A percentile compares a stretch with the other conserved stretches of the same genome.
These are phyloP conservation scores for Ceratocystis lukuohia DNA, from an alignment of 2,329 filamentous ascomycete genomes.

Conservation along the genomic window DNA sequence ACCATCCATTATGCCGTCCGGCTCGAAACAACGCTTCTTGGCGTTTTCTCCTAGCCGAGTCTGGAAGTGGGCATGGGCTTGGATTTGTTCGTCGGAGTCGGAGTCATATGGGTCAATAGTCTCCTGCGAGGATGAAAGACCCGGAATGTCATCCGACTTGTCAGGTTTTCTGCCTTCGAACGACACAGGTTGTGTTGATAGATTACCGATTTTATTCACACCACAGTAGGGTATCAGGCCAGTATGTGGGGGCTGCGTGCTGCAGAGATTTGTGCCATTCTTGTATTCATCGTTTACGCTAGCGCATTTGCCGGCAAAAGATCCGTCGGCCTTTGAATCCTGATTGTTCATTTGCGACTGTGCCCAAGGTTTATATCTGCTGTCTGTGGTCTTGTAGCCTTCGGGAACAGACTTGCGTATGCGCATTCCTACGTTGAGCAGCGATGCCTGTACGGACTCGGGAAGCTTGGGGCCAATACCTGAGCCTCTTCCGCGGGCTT, in stretches of 20 bases:
- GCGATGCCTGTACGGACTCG: conserved; percentile 57
- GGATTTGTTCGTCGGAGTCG: conserved; percentile 20
- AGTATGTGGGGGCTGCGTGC: conserved; percentile 28
- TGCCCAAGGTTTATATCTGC: conserved; percentile 3
- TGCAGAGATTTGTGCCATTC: conserved; percentile 17
- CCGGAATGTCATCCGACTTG: conserved; percentile 28
- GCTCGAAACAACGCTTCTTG: conserved; percentile 35
- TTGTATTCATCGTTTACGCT: no score
- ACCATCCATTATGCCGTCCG: conserved; percentile 27
- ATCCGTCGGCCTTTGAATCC: no score
- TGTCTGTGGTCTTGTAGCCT: conserved; percentile 63
- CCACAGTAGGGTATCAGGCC: conserved; percentile 74
- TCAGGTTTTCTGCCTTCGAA: conserved; percentile 23
- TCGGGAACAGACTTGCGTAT: conserved; percentile 86
- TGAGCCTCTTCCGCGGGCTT: conserved; percentile 7
- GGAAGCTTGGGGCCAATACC: conserved; percentile 39
- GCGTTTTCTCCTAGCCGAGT: neutral
- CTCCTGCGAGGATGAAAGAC: conserved; percentile 43
- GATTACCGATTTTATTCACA: conserved; percentile 59
- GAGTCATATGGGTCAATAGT: conserved; percentile 30
- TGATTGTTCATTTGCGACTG: no score
- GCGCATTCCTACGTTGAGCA: conserved; percentile 89
- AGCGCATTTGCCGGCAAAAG: no score
- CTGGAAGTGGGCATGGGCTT: conserved; percentile 23
- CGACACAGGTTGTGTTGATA: conserved; percentile 43